Percentiles rank a stretch among this genome's conserved stretches.
Conservation (phyloP, 768 basidiomycete species). For the Boletus speciosus region DNA sequence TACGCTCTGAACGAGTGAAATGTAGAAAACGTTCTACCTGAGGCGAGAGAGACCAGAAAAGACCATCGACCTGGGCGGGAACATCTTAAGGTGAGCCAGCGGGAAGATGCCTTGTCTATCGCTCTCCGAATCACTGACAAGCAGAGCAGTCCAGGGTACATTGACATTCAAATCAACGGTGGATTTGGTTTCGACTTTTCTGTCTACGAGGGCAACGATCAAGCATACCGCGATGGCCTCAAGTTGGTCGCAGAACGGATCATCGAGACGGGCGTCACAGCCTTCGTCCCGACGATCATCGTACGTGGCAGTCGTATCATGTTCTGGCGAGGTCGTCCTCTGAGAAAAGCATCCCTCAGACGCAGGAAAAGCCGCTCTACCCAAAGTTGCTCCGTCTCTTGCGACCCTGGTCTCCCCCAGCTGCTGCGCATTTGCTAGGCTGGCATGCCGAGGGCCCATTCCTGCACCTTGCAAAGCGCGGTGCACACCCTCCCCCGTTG, state of each 20-base stretch:
- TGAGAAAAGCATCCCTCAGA: slow-evolving; percentile 39
- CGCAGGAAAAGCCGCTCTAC: slow-evolving; percentile 73
- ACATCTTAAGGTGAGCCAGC: slow-evolving; percentile 60
- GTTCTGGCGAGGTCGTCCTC: background rate
- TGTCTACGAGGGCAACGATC: slow-evolving; percentile 69
- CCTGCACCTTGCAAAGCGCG: slow-evolving; percentile 75
- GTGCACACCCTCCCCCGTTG: slow-evolving; percentile 72
- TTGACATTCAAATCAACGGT: slow-evolving; percentile 90
- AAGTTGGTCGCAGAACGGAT: slow-evolving; percentile 71
- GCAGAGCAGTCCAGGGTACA: slow-evolving; percentile 65
- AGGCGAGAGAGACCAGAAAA: slow-evolving; percentile 57
- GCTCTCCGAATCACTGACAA: slow-evolving; percentile 7
- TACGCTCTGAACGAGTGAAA: slow-evolving; percentile 2
- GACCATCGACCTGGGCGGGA: slow-evolving; percentile 68
- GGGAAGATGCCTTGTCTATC: no score
- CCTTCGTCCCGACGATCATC: slow-evolving; percentile 67
- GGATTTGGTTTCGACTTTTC: slow-evolving; percentile 88
- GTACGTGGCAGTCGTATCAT: slow-evolving; percentile 37
- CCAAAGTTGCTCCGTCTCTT: slow-evolving; percentile 67
- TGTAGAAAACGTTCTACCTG: slow-evolving; percentile 64
- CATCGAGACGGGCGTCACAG: slow-evolving; percentile 84
- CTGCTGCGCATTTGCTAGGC: slow-evolving; percentile 72
- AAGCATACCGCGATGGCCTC: slow-evolving; percentile 64
- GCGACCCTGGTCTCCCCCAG: slow-evolving; percentile 59
- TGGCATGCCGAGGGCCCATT: slow-evolving; percentile 94